Conservation (phyloP, 768 basidiomycete genomes). For the Panus rudis region DNA sequence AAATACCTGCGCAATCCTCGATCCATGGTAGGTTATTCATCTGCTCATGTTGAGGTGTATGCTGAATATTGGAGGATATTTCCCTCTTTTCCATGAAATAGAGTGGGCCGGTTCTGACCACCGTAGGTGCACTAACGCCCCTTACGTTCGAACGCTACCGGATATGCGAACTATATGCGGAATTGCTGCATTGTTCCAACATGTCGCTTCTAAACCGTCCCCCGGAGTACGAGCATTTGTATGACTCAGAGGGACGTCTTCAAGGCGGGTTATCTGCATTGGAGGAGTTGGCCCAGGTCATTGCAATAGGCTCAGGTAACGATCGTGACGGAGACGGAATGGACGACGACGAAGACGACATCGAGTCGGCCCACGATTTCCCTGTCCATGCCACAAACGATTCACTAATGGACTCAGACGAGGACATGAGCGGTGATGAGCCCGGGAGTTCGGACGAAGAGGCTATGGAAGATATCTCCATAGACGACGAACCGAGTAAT, state of each 20-base stretch:
- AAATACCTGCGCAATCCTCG: conserved; percentile 64
- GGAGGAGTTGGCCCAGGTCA: conserved; percentile 82
- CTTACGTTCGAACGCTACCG: conserved; percentile 94
- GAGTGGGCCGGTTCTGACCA: conserved; percentile 65
- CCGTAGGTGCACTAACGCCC: conserved; percentile 66
- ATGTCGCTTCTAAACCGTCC: conserved; percentile 92
- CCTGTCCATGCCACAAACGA: conserved; percentile 53
- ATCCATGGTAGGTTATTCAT: conserved; percentile 52
- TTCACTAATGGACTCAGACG: conserved; percentile 57
- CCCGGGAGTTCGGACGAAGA: conserved; percentile 75
- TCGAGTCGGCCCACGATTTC: conserved; percentile 59
- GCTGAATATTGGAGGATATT: not conserved
- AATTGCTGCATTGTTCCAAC: conserved; percentile 95
- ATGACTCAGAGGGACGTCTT: conserved; percentile 77
- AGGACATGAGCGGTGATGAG: conserved; percentile 68
- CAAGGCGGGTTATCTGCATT: conserved; percentile 81
- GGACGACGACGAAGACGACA: conserved; percentile 58
- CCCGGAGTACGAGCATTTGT: conserved; percentile 58
- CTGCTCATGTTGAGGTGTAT: not conserved
- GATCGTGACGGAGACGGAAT: conserved; percentile 48
- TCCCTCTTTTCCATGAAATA: conserved; percentile 26
- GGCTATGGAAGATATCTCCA: conserved; percentile 75
- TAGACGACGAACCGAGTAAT: conserved; percentile 59
- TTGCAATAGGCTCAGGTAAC: conserved; percentile 54
- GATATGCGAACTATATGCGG: conserved; percentile 94